Conservation (phyloP, 2,329 filamentous ascomycete genomes). For the Penicillium sclerotigenum region DNA sequence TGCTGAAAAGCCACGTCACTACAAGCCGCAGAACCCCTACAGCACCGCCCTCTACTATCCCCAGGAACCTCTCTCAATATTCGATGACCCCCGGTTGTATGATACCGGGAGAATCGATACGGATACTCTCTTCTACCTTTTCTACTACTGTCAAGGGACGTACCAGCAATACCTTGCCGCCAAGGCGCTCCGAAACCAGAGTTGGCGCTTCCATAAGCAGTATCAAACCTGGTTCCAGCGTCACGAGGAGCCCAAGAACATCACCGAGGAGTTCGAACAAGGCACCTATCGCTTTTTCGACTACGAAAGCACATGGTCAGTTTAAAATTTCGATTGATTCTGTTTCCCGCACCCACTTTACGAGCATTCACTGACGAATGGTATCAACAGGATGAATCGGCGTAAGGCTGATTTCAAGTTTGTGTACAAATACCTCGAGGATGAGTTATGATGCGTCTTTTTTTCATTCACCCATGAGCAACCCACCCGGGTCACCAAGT, state of each 20-base stretch:
- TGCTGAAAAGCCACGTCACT: slow-evolving; percentile 76
- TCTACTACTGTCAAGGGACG: slow-evolving; percentile 96
- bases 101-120: slow-evolving; percentile 74
- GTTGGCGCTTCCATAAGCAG: slow-evolving; percentile 99
- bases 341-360: background rate
- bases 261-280: slow-evolving; percentile 98
- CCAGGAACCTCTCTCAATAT: slow-evolving; percentile 84
- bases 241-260: slow-evolving; percentile 96
- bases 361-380: slow-evolving; percentile 14
- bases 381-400: slow-evolving; percentile 81
- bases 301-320: slow-evolving; percentile 97
- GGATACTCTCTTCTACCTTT: slow-evolving; percentile 96
- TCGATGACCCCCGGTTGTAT: slow-evolving; percentile 87
- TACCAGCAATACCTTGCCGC: slow-evolving; percentile 95
- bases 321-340: slow-evolving; percentile 19
- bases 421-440: slow-evolving; percentile 94
- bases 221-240: slow-evolving; percentile 99
- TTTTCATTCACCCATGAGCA: slow-evolving; percentile 7
- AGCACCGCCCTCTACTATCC: slow-evolving; percentile 81
- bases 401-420: slow-evolving; percentile 98
- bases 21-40: slow-evolving; percentile 78
- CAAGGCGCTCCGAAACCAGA: slow-evolving; percentile 96
- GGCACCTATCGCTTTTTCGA: slow-evolving; percentile 99
- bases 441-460: slow-evolving; percentile 63
- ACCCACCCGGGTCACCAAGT: slow-evolving; percentile 5